These are phyloP conservation scores for Penicillium sp. DNA, from an alignment of 2,329 filamentous ascomycete species.

Conservation along the genomic window DNA sequence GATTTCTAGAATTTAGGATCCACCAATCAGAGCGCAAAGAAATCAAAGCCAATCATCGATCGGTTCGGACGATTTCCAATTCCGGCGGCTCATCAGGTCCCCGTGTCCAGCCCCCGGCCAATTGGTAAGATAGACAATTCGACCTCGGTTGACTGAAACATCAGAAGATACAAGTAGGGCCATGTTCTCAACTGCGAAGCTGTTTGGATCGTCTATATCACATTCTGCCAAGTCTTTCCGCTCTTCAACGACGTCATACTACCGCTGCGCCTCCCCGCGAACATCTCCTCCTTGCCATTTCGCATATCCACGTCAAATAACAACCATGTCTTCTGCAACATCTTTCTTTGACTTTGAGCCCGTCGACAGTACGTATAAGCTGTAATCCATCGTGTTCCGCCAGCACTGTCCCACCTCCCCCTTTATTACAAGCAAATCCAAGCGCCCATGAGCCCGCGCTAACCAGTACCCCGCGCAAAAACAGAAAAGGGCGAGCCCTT, in stretches of 20 bases:
- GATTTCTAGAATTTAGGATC: background rate
- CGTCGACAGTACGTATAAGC: conserved; percentile 51
- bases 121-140: conserved; percentile 18
- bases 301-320: conserved; percentile 8
- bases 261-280: background rate
- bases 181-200: conserved; percentile 1
- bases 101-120: conserved; percentile 18
- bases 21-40: conserved; percentile 14
- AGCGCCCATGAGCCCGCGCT: conserved; percentile 1
- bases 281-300: background rate
- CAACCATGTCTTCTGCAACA: conserved; percentile 57
- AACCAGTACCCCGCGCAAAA: conserved; percentile 3
- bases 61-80: conserved; percentile 9
- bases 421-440: background rate
- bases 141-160: conserved; percentile 10
- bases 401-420: background rate
- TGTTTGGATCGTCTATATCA: background rate
- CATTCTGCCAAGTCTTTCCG: conserved; percentile 8
- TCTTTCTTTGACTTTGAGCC: conserved; percentile 61
- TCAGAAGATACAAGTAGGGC: conserved; percentile 13
- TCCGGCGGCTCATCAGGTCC: conserved; percentile 12
- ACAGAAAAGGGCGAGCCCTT: conserved; percentile 72
- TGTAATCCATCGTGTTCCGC: background rate
- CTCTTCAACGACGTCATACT: conserved; percentile 18
- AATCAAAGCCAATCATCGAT: background rate